Base-by-base conservation (phyloP, 2,329 filamentous ascomycete species). In the Penicillium sp. region DNA sequence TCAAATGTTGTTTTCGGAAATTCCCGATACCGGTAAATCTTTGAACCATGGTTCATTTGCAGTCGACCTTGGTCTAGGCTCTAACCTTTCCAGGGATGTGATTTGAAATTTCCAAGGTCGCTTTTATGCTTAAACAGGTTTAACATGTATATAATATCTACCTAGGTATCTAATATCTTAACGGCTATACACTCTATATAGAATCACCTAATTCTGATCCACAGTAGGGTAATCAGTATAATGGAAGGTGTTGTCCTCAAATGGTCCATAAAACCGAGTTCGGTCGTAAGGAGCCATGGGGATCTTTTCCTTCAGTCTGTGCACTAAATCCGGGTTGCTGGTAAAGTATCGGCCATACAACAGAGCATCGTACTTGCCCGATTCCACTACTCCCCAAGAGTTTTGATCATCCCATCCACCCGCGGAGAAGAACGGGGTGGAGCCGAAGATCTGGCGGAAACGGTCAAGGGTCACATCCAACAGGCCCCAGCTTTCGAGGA, bases 341-440 rank as follows among this genome's bases (percentile, higher is more conserved):
- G 78, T 76, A 53, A 81, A 83, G 43, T 77, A 76, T 2, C 80
- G 71, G 0, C 80, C 81, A 52, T 78, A 81, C 2, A 80, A 54
- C 27, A 83, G 62, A 9, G 70, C 81, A 60, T 83, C 80, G 53
- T 81, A 81, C 27, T 69, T 75, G 3, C 76, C 77, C 1, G 78
- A 72, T 58, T 82, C 80, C 12, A 83, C 65, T 41, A 81, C 76
- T 1, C 78, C 80, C 73, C 77, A 81, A 0, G 75, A 76, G 60
- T 83, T 85, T 38, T 73, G 73, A 42, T 83, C 75, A 51, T 81
- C 74, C 70, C 80, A 86, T 0, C 83, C 83, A 6, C 83, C 83
- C 0, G 80, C 82, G 0, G 82, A 79, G 60, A 86, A 78, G 70
- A 86, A 83, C 0, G 82, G 82, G 0, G 82, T 82, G 6, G 73